Base-by-base conservation (phyloP, 2,329 filamentous ascomycete species). In the Aspergillus fumigatus region DNA sequence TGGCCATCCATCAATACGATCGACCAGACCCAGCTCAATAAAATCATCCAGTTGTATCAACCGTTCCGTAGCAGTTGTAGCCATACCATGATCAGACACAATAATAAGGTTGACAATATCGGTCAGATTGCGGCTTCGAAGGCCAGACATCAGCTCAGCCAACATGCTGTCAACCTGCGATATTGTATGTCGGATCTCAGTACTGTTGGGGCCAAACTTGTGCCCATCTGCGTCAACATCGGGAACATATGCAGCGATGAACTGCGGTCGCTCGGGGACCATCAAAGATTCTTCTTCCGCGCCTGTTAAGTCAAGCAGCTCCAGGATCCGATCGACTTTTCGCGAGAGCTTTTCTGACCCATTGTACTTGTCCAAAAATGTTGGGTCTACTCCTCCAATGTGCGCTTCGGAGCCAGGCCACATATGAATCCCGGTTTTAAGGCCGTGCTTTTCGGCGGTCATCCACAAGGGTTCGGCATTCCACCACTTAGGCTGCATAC, bases 51-150 rank as follows among this genome's bases (percentile, higher is more conserved):
- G 80, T 73, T 97, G 94, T 26, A 97, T 82, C 48, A 97, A 79
- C 10, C 94, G 84, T 19, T 86, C 81, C 0, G 83, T 84, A 58
- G 92, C 89, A 0, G 94, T 97, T 0, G 92, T 96, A 1, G 94
- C 94, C 94, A 99, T 99, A 51, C 94, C 94, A 70, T 99, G 94
- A 70, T 99, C 94, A 0, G 92, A 97, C 2, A 99, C 93, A n/a
- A 99, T 82, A 35, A 99, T 86, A 7, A 99, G 83, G 63, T 99
- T 99, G 69, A 97, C 90, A 58, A 99, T 89, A 21, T 88, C 71
- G 0, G 92, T 96, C 51, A 99, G 77, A 70, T 97, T 97, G 50
- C 94, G 86, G 49, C 82, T 76, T 59, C 92, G 84, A 0, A 99
- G 79, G 0, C 92, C 92, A 1, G 79, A 73, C 67, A 97, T 88